Evolutionary conservation across 805 yeast genomes (phyloP).

Genomic region (Yamadazyma laniorum): DNA sequence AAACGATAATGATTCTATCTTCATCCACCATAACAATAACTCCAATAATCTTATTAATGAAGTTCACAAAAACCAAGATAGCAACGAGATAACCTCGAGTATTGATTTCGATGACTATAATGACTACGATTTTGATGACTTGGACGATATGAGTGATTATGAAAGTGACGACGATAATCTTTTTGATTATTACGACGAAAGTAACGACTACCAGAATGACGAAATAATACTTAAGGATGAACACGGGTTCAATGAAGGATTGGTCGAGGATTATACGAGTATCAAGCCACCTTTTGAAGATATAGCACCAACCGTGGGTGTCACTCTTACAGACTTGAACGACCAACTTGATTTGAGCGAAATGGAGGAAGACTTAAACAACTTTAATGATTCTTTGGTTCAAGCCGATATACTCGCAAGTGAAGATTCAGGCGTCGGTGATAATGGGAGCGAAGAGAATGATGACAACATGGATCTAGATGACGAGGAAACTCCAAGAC

Average conservation of each 20-base stretch:
- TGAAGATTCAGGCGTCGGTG: no score
- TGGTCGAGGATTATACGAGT: neutral
- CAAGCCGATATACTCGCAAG: neutral
- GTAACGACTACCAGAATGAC: slow-evolving; percentile 35
- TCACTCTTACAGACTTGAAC: slow-evolving; percentile 6
- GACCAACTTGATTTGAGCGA: slow-evolving; percentile 2
- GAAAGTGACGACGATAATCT: slow-evolving; percentile 32
- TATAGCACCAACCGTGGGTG: slow-evolving; percentile 1
- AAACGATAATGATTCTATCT: slow-evolving; percentile 31
- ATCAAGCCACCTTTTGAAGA: neutral
- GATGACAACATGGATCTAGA: slow-evolving; percentile 15
- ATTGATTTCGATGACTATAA: slow-evolving; percentile 27
- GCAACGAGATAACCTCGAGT: slow-evolving; percentile 1
- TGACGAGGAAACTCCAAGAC: slow-evolving; percentile 4
- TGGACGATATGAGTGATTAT: slow-evolving; percentile 11
- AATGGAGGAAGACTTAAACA: slow-evolving; percentile 1
- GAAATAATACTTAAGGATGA: slow-evolving; percentile 17
- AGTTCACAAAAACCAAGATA: slow-evolving; percentile 6
- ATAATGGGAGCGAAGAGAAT: neutral
- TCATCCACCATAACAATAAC: slow-evolving; percentile 18
- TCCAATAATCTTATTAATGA: slow-evolving; percentile 10
- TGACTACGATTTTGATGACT: slow-evolving; percentile 29
- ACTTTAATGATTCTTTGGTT: neutral
- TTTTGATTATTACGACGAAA: slow-evolving; percentile 22
- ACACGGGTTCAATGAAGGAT: neutral